Evolutionary conservation across 805 yeast genomes (phyloP).

Genomic region (Hanseniaspora meyeri): DNA sequence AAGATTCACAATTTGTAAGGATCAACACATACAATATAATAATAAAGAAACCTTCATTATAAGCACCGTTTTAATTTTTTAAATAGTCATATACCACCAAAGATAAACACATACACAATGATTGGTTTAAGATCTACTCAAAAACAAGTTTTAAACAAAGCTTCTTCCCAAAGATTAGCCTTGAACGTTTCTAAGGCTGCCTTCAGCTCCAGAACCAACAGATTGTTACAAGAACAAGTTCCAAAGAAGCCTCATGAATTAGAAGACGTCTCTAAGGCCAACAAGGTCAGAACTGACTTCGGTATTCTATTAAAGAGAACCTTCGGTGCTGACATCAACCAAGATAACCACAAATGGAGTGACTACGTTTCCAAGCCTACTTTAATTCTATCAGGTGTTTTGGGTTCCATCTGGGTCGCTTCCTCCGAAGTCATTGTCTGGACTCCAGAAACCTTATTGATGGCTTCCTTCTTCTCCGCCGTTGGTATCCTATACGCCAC

Average conservation of each 20-base stretch:
- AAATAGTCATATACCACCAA: background rate
- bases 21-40: too few species aligned
- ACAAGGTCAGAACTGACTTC: slow-evolving; percentile 9
- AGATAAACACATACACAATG: background rate
- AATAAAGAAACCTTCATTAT: background rate
- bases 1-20: too few species aligned
- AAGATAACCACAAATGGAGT: slow-evolving; percentile 14
- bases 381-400: slow-evolving; percentile 84
- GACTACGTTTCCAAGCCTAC: slow-evolving; percentile 54
- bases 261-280: slow-evolving; percentile 12
- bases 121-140: slow-evolving; percentile 14
- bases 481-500: slow-evolving; percentile 66
- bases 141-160: slow-evolving; percentile 12
- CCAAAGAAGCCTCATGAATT: slow-evolving; percentile 14
- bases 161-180: slow-evolving; percentile 12
- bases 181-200: slow-evolving; percentile 11
- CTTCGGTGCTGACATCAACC: slow-evolving; percentile 13
- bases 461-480: slow-evolving; percentile 69
- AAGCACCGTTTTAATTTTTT: background rate
- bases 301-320: slow-evolving; percentile 13
- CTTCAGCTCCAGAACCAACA: slow-evolving; percentile 9
- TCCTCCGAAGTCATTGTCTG: slow-evolving; percentile 85
- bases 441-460: slow-evolving; percentile 85
- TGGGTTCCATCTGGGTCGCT: slow-evolving; percentile 87
- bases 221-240: slow-evolving; percentile 12